Percentiles rank a stretch among this genome's conserved stretches.
These are phyloP conservation scores for Chaetomiaceae sp. DNA, from an alignment of 2,329 filamentous ascomycete genomes.

Conservation along the genomic window DNA sequence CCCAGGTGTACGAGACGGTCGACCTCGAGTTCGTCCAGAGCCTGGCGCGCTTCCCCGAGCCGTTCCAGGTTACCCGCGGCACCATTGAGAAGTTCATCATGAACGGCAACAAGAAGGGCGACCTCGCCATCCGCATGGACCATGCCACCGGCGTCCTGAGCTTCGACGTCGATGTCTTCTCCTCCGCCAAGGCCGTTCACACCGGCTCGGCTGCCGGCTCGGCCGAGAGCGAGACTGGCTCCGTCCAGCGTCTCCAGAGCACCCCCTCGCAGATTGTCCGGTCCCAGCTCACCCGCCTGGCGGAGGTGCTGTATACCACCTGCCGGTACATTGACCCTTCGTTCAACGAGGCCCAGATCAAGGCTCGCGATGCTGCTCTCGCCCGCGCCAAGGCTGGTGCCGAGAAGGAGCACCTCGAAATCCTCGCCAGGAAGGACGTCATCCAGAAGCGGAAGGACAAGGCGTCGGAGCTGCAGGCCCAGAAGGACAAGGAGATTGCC, in stretches of 20 bases:
- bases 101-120: constrained; percentile 99
- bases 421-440: constrained; percentile 77
- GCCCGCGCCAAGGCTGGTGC: constrained; percentile 79
- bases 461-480: constrained; percentile 80
- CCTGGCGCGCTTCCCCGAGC: constrained; percentile 91
- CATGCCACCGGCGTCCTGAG: constrained; percentile 92
- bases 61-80: constrained; percentile 83
- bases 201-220: constrained; percentile 79
- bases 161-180: constrained; percentile 98
- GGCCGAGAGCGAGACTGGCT: constrained; percentile 76
- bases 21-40: constrained; percentile 90
- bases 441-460: constrained; percentile 98
- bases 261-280: constrained; percentile 97
- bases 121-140: constrained; percentile 91
- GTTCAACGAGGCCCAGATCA: constrained; percentile 75
- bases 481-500: constrained; percentile 88
- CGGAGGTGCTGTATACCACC: constrained; percentile 85
- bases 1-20: constrained; percentile 97
- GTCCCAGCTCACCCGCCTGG: constrained; percentile 85
- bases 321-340: constrained; percentile 93
- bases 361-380: constrained; percentile 74
- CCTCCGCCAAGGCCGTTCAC: constrained; percentile 87
- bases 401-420: constrained; percentile 86
- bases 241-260: constrained; percentile 92
- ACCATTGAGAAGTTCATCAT: constrained; percentile 99